These are phyloP conservation scores for Crepidotus variabilis DNA, from an alignment of 768 basidiomycete species.

Conservation along the genomic window DNA sequence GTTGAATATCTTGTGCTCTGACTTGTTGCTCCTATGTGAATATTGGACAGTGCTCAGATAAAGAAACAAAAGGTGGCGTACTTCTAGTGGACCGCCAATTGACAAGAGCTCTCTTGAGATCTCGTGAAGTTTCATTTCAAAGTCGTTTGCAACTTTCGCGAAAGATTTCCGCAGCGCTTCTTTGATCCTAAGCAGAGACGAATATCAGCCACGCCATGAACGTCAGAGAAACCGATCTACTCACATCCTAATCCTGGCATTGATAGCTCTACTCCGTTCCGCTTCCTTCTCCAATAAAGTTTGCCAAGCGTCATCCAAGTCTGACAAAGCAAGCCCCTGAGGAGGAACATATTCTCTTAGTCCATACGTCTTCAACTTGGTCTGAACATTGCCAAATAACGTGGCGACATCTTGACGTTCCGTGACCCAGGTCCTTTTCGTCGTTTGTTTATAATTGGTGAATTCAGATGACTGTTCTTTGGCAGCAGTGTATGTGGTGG, in stretches of 20 bases:
- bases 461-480: slow-evolving; percentile 73
- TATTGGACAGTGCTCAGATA: not conserved
- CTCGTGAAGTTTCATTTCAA: slow-evolving; percentile 60
- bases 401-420: slow-evolving; percentile 87
- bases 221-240: slow-evolving; percentile 21
- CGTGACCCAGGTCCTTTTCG: slow-evolving; percentile 83
- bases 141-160: slow-evolving; percentile 73
- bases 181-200: slow-evolving; percentile 60
- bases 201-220: not conserved
- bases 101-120: slow-evolving; percentile 72
- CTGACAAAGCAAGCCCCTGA: slow-evolving; percentile 59
- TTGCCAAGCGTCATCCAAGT: slow-evolving; percentile 79
- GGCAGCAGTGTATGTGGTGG: slow-evolving; percentile 77
- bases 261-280: slow-evolving; percentile 74
- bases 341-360: slow-evolving; percentile 82
- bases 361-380: slow-evolving; percentile 89
- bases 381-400: slow-evolving; percentile 90
- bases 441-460: slow-evolving; percentile 77
- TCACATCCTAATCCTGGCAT: slow-evolving; percentile 85
- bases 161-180: slow-evolving; percentile 74
- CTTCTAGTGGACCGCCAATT: slow-evolving; percentile 77
- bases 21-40: slow-evolving; percentile 65
- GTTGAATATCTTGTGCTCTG: slow-evolving; percentile 59
- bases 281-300: slow-evolving; percentile 71
- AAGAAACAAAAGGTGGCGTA: slow-evolving; percentile 25